These are phyloP conservation scores for Falciphora oryzae DNA, from an alignment of 2,329 filamentous ascomycete species.

Conservation along the genomic window DNA sequence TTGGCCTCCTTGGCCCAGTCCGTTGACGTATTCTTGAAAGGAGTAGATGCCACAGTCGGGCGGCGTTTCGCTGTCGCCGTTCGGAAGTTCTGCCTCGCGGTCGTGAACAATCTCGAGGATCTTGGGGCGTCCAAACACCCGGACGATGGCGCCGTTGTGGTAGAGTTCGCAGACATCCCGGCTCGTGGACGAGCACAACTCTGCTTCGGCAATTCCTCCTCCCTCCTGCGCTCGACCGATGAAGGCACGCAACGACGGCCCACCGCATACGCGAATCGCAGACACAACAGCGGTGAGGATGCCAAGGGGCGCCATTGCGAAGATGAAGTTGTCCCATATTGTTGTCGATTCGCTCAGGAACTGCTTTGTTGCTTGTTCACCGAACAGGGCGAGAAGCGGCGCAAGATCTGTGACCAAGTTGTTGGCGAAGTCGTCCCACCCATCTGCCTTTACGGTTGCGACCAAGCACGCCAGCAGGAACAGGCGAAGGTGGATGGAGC, in stretches of 20 bases:
- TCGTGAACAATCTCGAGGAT: conserved; percentile 4
- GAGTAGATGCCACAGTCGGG: not conserved
- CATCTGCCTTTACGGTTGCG: too few species aligned
- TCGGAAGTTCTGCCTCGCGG: not conserved
- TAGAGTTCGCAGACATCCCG: conserved; percentile 34
- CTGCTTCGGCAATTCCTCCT: conserved; percentile 26
- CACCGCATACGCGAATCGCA: conserved; percentile 27
- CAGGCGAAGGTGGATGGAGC: too few species aligned
- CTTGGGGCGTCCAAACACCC: conserved; percentile 23
- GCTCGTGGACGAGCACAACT: conserved; percentile 35
- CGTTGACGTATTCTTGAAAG: not conserved
- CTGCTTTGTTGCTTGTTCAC: conserved; percentile 32
- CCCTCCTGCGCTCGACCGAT: conserved; percentile 33
- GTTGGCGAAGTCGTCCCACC: conserved; percentile 20
- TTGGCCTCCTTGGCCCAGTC: not conserved
- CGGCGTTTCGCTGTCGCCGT: not conserved
- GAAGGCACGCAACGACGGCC: conserved; percentile 27
- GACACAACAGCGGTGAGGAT: conserved; percentile 32
- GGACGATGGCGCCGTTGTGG: conserved; percentile 24
- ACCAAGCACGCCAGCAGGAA: too few species aligned
- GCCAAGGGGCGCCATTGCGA: conserved; percentile 28
- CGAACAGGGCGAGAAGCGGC: conserved; percentile 30
- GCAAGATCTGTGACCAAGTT: conserved; percentile 29
- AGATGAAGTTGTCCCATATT: conserved; percentile 18
- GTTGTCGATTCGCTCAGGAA: conserved; percentile 29